phyloP scores from a whole-genome alignment of 495 filamentous ascomycete genomes.

The Amphirosellinia nigrospora region DNA sequence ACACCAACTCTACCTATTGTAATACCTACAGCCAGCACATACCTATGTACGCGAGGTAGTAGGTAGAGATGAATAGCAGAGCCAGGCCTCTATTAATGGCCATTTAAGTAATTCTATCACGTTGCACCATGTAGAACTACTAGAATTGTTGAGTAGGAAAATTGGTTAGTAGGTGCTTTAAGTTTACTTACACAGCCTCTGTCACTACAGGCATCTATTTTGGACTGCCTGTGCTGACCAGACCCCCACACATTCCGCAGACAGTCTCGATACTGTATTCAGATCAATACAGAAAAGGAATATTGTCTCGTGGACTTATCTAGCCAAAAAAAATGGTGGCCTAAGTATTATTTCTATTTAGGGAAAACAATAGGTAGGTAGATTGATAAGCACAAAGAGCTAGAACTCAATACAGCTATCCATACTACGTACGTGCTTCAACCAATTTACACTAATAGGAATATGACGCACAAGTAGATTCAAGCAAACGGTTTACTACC shows the following conservation, averaged over 20 bases:
- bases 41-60: not conserved
- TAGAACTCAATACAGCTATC: not conserved
- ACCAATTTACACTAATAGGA: not conserved
- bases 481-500: not conserved
- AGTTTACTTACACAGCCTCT: not conserved
- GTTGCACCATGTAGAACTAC: not conserved
- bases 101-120: not conserved
- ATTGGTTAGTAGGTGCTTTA: not conserved
- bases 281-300: constrained; percentile 10
- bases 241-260: not conserved
- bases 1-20: no score
- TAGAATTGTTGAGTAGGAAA: not conserved
- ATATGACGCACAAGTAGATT: not conserved
- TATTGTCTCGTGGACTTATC: constrained; percentile 15
- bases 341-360: not conserved
- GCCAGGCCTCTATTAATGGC: not conserved
- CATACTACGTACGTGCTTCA: not conserved
- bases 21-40: not conserved
- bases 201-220: not conserved
- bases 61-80: not conserved
- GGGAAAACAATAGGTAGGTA: not conserved
- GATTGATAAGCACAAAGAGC: not conserved
- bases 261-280: not conserved
- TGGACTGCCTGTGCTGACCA: not conserved
- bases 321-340: not conserved